Conservation (phyloP, 116 monocot genomes). For the Iris pallida region DNA sequence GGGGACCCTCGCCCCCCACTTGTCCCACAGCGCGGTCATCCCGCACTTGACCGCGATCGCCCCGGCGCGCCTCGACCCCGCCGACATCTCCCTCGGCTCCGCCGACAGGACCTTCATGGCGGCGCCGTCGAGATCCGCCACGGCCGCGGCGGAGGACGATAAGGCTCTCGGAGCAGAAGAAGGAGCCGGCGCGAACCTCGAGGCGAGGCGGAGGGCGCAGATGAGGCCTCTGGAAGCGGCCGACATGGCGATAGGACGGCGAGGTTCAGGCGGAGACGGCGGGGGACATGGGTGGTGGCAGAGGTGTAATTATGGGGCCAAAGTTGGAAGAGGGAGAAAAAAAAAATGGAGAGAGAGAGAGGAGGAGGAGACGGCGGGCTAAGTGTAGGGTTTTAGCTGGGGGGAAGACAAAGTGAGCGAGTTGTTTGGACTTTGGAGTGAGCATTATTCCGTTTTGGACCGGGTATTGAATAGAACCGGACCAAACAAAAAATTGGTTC, state of each 20-base stretch:
- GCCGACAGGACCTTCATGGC: slow-evolving; percentile 28
- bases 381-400: too few species aligned
- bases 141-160: slow-evolving; percentile 20
- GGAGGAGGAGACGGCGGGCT: background rate
- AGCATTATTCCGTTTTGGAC: too few species aligned
- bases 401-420: too few species aligned
- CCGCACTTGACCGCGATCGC: slow-evolving; percentile 93
- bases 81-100: slow-evolving; percentile 36
- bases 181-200: background rate
- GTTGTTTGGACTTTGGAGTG: too few species aligned
- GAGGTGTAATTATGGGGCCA: too few species aligned
- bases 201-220: slow-evolving; percentile 28
- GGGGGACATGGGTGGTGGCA: background rate
- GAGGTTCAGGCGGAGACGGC: background rate
- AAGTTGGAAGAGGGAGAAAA: too few species aligned
- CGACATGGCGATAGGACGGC: slow-evolving; percentile 23
- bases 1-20: slow-evolving; percentile 88
- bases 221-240: slow-evolving; percentile 60
- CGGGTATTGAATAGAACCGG: too few species aligned
- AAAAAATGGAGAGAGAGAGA: background rate
- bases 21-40: slow-evolving; percentile 98
- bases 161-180: slow-evolving; percentile 18
- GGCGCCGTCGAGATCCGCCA: background rate
- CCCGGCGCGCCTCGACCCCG: slow-evolving; percentile 64
- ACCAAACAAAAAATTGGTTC: too few species aligned